Percentiles rank a stretch among this genome's conserved stretches.
phyloP scores from a whole-genome alignment of 176 grass and related monocot species.

The Melocanna baccifera region DNA sequence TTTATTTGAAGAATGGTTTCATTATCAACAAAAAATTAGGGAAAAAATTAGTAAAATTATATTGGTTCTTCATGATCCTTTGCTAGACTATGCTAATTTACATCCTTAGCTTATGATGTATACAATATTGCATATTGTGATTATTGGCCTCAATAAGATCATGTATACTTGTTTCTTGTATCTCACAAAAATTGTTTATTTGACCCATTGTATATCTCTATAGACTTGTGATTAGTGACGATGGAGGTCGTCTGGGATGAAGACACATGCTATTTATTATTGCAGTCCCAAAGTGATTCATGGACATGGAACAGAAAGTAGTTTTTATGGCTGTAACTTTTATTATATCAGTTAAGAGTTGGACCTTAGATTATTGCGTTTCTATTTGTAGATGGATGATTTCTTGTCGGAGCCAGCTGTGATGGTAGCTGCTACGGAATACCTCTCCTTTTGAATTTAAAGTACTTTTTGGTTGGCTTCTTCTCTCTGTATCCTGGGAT shows the following conservation, averaged over 20 bases:
- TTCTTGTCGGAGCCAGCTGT: constrained; percentile 45
- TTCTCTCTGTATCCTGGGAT: constrained; percentile 31
- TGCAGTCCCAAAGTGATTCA: constrained; percentile 4
- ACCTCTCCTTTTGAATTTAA: constrained; percentile 38
- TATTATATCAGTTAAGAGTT: constrained; percentile 20
- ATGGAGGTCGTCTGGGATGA: constrained; percentile 55
- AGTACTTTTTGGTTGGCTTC: constrained; percentile 18
- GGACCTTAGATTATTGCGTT: constrained; percentile 49
- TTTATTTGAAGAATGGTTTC: background rate
- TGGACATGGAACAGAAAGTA: constrained; percentile 2
- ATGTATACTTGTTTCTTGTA: constrained; percentile 5
- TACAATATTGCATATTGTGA: background rate
- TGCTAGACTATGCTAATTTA: background rate
- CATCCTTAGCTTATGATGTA: background rate
- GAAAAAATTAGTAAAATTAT: background rate
- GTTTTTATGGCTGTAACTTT: constrained; percentile 23
- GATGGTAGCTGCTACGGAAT: constrained; percentile 44
- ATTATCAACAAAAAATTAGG: background rate
- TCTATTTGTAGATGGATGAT: constrained; percentile 95
- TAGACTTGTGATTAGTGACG: constrained; percentile 74
- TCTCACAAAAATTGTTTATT: constrained; percentile 26
- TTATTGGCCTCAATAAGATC: background rate
- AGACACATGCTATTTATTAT: constrained; percentile 39
- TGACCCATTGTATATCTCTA: constrained; percentile 53
- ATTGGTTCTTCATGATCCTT: background rate